Conservation (phyloP, 257 asterid species). For the Solanum peruvianum region DNA sequence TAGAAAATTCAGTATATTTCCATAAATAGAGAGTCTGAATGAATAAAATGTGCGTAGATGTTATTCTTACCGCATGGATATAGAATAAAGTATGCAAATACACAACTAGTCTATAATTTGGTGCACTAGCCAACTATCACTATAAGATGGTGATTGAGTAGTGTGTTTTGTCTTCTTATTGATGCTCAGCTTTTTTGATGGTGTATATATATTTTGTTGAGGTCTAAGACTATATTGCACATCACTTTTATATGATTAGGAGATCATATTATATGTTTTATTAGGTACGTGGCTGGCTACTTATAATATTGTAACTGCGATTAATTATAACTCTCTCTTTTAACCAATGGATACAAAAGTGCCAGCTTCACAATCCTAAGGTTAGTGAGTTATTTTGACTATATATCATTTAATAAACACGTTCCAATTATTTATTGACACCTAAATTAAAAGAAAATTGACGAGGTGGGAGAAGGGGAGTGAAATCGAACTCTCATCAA, state of each 20-base stretch:
- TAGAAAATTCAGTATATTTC: accelerated
- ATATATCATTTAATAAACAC: neutral
- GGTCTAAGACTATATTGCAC: neutral
- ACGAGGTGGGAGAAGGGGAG: neutral
- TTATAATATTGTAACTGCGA: neutral
- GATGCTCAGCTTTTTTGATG: neutral
- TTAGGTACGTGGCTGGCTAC: neutral
- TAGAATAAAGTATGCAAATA: neutral
- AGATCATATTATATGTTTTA: neutral
- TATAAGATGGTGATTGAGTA: neutral
- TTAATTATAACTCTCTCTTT: neutral
- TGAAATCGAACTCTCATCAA: neutral
- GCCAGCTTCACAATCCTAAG: neutral
- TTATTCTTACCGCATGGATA: no score
- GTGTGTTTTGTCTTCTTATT: neutral
- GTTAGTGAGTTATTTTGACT: neutral
- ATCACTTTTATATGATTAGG: neutral
- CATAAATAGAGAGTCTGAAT: no score
- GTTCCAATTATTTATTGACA: neutral
- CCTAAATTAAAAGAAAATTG: neutral
- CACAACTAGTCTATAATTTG: neutral
- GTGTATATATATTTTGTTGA: no score
- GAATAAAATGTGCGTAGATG: no score
- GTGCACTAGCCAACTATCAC: neutral
- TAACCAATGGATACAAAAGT: neutral